Base-by-base conservation (phyloP, 495 filamentous ascomycete genomes). In the Penicillium steckii region DNA sequence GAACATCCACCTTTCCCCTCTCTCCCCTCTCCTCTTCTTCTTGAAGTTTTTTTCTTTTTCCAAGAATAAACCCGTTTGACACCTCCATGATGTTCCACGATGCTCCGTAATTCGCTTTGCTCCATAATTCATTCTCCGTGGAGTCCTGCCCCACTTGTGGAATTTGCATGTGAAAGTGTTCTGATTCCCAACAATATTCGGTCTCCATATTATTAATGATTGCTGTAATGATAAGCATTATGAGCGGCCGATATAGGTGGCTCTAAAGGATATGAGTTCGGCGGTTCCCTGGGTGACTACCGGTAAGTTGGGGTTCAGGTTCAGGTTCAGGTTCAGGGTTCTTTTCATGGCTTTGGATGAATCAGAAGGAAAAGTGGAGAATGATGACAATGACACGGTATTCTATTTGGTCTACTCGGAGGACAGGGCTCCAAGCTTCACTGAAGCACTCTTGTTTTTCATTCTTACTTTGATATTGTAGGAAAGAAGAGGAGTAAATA, bases 131-230 rank as follows among this genome's bases (percentile, higher is more conserved):
- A 13, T 42, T 53, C 51, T 40, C 44, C 44, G 51, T 53, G 24
- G 44, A 25, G 10, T 29, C 35, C 51, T 35, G 44, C 51, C 44
- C 51, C 51, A 53, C 51, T 37, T 51, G 35, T 32, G 33, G 35
- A 29, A 53, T 53, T 53, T 33, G 51, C 51, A 53, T 53, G 51
- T 53, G 57, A 59, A 60, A 43, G 30, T 57, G 22, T 38, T 2
- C 48, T 9, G 24, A 13, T 37, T 52, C 54, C 57, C 57, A 60
- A 49, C 57, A 25, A 25, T 51, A 41, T 22, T 41, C 38, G 8
- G 38, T 8, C 19, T 13, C 38, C 38, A 23, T n/a, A 35, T 35
- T 41, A 41, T 41, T 41, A 41, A 22, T 41, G 23, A 41, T 23
- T 6, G 18, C 38, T 13, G 32, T 10, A 13, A 41, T 15, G 33